These are phyloP conservation scores for Zanthoxylum bungeanum DNA, from an alignment of 345 rosid species.

Conservation along the genomic window DNA sequence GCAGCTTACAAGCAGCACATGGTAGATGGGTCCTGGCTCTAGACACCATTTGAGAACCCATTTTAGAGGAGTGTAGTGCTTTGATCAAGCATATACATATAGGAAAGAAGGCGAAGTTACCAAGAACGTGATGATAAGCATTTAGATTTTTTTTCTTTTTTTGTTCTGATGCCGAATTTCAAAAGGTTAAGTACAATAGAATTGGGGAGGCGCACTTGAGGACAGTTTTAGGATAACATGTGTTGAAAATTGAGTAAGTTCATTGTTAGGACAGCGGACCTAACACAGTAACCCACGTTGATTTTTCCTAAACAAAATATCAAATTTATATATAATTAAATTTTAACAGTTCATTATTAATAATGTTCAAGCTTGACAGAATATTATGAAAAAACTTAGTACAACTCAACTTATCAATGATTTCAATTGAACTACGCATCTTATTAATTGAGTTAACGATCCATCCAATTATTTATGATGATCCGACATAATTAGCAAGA, in stretches of 20 bases:
- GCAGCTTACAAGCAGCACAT: conserved; percentile 31
- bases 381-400: too few species aligned
- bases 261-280: conserved; percentile 17
- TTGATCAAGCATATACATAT: background rate
- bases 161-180: conserved; percentile 15
- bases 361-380: too few species aligned
- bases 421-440: too few species aligned
- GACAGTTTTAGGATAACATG: conserved; percentile 11
- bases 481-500: too few species aligned
- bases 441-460: too few species aligned
- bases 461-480: too few species aligned
- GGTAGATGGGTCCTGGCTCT: conserved; percentile 24
- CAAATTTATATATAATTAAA: background rate
- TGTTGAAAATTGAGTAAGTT: conserved; percentile 11
- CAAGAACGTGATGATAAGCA: conserved; percentile 9
- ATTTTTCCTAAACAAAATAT: conserved; percentile 15
- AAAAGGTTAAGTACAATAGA: conserved; percentile 22
- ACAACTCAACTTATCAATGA: too few species aligned
- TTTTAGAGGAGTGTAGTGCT: background rate
- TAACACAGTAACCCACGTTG: conserved; percentile 15
- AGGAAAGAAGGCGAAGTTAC: background rate
- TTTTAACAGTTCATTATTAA: too few species aligned
- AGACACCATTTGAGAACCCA: conserved; percentile 13
- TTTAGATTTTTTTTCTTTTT: background rate
- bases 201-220: conserved; percentile 25